Evolutionary conservation across 1,284 basidiomycete species (phyloP), one percentile per base, ranked within the genome.

Genomic region (Baeospora myosura): DNA sequence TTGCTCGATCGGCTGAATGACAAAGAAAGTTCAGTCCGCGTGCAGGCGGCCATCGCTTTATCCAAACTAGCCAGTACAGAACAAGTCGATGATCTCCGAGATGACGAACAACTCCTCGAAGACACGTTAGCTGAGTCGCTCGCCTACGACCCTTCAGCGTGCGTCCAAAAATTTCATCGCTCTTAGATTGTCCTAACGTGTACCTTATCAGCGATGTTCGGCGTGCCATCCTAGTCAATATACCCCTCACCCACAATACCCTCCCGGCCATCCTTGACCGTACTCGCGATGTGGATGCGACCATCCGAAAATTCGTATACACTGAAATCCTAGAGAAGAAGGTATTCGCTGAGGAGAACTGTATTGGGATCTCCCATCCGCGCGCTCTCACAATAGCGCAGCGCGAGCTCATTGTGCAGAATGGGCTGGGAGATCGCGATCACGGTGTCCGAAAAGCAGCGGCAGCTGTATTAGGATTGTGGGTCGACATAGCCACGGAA

Each of bases 341-440:
- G 32, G n/a, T n/a, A n/a, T n/a, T n/a, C n/a, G n/a, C n/a, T n/a
- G n/a, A n/a, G n/a, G n/a, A n/a, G n/a, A n/a, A n/a, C n/a, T n/a
- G n/a, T n/a, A n/a, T n/a, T n/a, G n/a, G n/a, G n/a, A 62, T 82
- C 0, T 77, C 75, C 2, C 78, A 84, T 51, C 83, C 87, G 2
- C 73, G 80, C 7, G 73, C 76, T 6, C 68, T 93, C 24, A 77
- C 75, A 0, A 83, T 89, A 17, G 71, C 78, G 0, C 88, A 93
- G 59, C 75, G 91, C 17, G 88, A 92, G 55, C 68, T 79, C 41
- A 69, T 90, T 17, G 76, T 93, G 11, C 76, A 80, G 33, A 81
- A 87, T 49, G 94, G 94, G 0, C 69, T 97, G 2, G 87, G 89
- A 0, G 95, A 97, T 60, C 73, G 94, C 36, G 93, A 96, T 50